phyloP scores from a whole-genome alignment of 768 basidiomycete species.

The Cyclocybe aegerita region DNA sequence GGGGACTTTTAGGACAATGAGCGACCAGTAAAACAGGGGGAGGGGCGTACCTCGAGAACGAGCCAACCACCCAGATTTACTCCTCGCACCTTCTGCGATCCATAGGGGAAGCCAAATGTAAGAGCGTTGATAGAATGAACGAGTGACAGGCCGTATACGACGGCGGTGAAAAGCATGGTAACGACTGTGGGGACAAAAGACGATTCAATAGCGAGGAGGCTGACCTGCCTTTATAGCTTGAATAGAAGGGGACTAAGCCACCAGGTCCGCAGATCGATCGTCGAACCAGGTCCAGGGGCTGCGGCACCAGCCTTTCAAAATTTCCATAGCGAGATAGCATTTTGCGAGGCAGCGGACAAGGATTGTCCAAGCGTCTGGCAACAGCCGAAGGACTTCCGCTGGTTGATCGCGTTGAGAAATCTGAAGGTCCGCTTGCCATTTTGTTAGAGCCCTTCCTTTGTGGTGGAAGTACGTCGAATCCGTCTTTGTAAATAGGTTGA shows the following conservation, averaged over 20 bases:
- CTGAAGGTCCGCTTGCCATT: too few species aligned
- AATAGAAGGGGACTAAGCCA: background rate
- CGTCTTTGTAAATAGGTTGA: too few species aligned
- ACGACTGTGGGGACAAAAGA: background rate
- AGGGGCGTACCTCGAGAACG: conserved; percentile 38
- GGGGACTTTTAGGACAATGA: conserved; percentile 1
- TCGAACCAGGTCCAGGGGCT: background rate
- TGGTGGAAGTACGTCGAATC: too few species aligned
- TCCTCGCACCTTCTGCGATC: conserved; percentile 68
- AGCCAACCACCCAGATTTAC: conserved; percentile 76
- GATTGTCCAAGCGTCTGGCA: too few species aligned
- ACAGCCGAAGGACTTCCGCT: too few species aligned
- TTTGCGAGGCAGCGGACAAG: too few species aligned
- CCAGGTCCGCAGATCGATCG: background rate
- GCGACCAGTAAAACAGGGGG: background rate
- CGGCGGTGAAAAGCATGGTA: conserved; percentile 4
- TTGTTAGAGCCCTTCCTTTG: too few species aligned
- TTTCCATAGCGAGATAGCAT: too few species aligned
- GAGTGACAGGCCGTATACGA: conserved; percentile 4
- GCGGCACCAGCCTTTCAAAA: too few species aligned
- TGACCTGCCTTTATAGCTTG: background rate
- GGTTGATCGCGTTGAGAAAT: too few species aligned
- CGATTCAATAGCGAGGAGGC: background rate
- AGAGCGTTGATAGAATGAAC: conserved; percentile 23
- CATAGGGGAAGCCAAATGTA: conserved; percentile 67